These are phyloP conservation scores for Rhizophora apiculata DNA, from an alignment of 345 rosid species.

Conservation along the genomic window DNA sequence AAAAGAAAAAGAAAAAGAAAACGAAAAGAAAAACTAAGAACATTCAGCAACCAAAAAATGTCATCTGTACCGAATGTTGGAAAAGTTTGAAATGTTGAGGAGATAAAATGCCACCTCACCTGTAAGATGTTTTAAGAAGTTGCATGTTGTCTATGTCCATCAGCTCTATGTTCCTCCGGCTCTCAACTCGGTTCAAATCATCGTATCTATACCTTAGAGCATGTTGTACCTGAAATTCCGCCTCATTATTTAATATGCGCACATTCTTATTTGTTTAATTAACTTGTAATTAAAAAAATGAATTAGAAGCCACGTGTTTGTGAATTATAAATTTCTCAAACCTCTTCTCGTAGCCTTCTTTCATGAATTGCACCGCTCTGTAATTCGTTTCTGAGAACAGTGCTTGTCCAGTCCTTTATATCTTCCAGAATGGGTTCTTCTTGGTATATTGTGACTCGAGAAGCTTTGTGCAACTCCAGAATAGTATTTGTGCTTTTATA, in stretches of 20 bases:
- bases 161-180: conserved; percentile 8
- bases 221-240: conserved; percentile 15
- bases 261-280: neutral
- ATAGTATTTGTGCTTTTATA: neutral
- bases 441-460: conserved; percentile 11
- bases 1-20: no score
- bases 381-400: conserved; percentile 1
- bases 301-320: neutral
- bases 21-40: no score
- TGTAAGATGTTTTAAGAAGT: conserved; percentile 12
- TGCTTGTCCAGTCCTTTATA: conserved; percentile 8
- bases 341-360: neutral
- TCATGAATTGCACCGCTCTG: neutral
- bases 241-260: neutral
- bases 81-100: no score
- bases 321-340: neutral
- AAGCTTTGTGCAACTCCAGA: conserved; percentile 18
- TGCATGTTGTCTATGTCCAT: neutral
- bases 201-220: conserved; percentile 12
- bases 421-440: conserved; percentile 12
- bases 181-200: conserved; percentile 16
- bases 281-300: neutral
- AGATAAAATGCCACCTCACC: neutral
- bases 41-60: no score
- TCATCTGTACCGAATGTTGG: no score